These are phyloP conservation scores for Solioccasus polychromus DNA, from an alignment of 768 basidiomycete genomes.

Conservation along the genomic window DNA sequence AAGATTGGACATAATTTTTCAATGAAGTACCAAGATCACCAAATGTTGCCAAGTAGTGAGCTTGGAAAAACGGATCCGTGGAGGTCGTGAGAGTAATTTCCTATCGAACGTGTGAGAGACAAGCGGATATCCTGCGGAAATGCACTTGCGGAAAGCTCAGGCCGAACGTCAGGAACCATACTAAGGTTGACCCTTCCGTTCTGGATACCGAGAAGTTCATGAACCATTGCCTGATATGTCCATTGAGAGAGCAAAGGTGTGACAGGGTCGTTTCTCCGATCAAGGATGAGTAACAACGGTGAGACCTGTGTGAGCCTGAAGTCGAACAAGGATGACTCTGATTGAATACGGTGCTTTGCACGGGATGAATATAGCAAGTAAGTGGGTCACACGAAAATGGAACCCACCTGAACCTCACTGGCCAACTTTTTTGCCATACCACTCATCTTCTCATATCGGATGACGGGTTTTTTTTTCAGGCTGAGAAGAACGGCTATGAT, in stretches of 20 bases:
- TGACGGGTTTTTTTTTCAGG: conserved; percentile 92
- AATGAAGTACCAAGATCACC: conserved; percentile 93
- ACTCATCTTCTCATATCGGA: conserved; percentile 93
- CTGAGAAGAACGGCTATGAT: conserved; percentile 86
- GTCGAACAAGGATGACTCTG: conserved; percentile 84
- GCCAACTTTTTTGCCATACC: conserved; percentile 89
- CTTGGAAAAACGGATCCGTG: conserved; percentile 92
- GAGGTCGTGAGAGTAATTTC: conserved; percentile 91
- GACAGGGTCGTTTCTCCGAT: conserved; percentile 95
- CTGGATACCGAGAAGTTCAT: conserved; percentile 89
- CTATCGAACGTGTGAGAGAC: conserved; percentile 38
- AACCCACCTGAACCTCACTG: conserved; percentile 71
- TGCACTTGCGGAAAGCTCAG: conserved; percentile 74
- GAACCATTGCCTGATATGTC: conserved; percentile 99
- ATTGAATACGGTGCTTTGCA: conserved; percentile 70
- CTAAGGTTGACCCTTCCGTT: conserved; percentile 90
- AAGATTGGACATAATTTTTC: conserved; percentile 90
- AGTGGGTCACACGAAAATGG: not conserved
- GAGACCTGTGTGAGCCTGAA: conserved; percentile 87
- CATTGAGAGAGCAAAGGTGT: conserved; percentile 95
- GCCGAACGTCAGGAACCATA: conserved; percentile 78
- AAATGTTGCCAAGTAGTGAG: conserved; percentile 88
- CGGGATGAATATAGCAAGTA: conserved; percentile 7
- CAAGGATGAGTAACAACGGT: conserved; percentile 87
- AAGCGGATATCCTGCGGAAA: conserved; percentile 6